Evolutionary conservation across 805 yeast genomes (phyloP), one percentile per base, ranked within the genome.

Genomic region (Candida fluviatilis): DNA sequence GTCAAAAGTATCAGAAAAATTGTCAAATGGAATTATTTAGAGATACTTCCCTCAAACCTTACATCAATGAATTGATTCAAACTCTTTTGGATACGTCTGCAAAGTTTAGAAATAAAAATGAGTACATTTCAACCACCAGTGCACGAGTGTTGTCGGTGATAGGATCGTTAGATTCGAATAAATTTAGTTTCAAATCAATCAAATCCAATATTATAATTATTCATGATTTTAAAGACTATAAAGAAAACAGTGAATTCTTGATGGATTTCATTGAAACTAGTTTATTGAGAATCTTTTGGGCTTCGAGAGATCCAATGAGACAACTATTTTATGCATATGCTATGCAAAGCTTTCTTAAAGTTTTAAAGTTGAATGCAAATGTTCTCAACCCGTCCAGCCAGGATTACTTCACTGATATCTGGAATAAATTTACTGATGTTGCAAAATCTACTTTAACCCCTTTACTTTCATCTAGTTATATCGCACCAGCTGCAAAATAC

Each of bases 261-360:
- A 64, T 76, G 3, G 69, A 73, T 48, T 77, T 90, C 35, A 65
- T 90, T 24, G 82, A 85, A 42, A 72, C 75, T 38, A 70, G 78
- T 41, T 68, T 93, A n/a, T 83, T 90, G 6, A 88, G 86, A 24
- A 78, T 88, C 1, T 90, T 89, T 58, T 82, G 95, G 79, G 89
- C 96, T 0, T 83, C 96, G 1, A 84, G 83, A 24, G 89, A 89
- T 52, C 96, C 98, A 0, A 75, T 78, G 16, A 77, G 79, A 35
- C 99, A 93, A 57, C 69, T 85, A 41, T 85, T 83, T 52, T 71
- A 89, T 25, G 96, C 96, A 0, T 84, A 77, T 57, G 84, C 91
- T 0, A 86, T 93, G 76, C 99, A 93, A 56, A 93, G 88, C 45
- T 80, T 82, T 35, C 61, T 93, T 36, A 79, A 79, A 46, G 72